A percentile compares a stretch with the other conserved stretches of the same genome.
These are phyloP conservation scores for Tolypocladium nubicola DNA, from an alignment of 2,329 filamentous ascomycete species.

Conservation along the genomic window DNA sequence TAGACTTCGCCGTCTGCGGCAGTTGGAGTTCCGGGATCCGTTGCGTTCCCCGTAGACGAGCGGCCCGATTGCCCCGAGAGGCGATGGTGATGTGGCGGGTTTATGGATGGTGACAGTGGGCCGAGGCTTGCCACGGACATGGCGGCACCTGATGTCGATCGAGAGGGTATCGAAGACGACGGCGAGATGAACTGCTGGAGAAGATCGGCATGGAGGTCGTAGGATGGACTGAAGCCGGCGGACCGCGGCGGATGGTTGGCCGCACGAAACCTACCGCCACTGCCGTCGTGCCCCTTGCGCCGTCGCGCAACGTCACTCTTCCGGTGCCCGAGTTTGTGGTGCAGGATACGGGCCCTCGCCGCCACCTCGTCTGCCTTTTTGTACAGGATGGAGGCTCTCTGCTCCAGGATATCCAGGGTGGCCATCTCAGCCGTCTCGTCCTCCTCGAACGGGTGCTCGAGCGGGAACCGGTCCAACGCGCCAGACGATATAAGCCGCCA, in stretches of 20 bases:
- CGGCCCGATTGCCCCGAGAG: slow-evolving; percentile 4
- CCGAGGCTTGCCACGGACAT: slow-evolving; percentile 10
- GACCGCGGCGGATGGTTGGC: slow-evolving; percentile 16
- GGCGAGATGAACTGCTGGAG: slow-evolving; percentile 38
- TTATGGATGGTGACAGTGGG: slow-evolving; percentile 16
- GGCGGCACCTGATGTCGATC: slow-evolving; percentile 16
- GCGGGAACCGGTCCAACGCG: slow-evolving; percentile 67
- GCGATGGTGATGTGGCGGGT: slow-evolving; percentile 10
- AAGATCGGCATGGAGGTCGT: slow-evolving; percentile 43
- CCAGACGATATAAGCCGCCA: slow-evolving; percentile 76
- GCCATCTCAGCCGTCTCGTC: slow-evolving; percentile 80
- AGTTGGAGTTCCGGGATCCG: slow-evolving; percentile 13
- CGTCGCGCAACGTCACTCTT: slow-evolving; percentile 19
- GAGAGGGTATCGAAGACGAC: slow-evolving; percentile 11
- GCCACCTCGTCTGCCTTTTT: slow-evolving; percentile 69
- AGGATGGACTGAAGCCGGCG: slow-evolving; percentile 19
- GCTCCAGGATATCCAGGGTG: slow-evolving; percentile 74
- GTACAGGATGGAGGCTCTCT: slow-evolving; percentile 64
- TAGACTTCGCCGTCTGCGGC: slow-evolving; percentile 19
- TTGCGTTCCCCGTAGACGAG: slow-evolving; percentile 9
- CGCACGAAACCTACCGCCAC: slow-evolving; percentile 25
- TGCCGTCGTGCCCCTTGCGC: slow-evolving; percentile 16
- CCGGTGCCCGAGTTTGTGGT: slow-evolving; percentile 52
- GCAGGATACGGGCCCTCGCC: slow-evolving; percentile 58
- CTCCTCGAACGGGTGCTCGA: slow-evolving; percentile 70